Conservation (phyloP, 2,329 filamentous ascomycete genomes). For the Fusarium circinatum region DNA sequence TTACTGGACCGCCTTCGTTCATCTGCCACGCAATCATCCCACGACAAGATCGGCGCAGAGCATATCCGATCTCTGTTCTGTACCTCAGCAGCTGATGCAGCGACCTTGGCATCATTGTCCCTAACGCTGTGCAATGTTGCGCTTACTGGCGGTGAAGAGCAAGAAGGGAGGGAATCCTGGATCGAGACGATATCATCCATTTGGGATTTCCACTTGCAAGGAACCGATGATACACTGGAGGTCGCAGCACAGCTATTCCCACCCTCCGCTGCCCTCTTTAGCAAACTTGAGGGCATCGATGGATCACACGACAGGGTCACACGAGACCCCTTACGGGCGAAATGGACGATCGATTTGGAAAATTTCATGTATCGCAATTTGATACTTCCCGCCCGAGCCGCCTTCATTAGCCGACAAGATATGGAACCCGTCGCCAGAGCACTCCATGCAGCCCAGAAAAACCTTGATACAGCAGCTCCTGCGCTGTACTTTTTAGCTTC, state of each 20-base stretch:
- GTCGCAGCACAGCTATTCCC: constrained; percentile 60
- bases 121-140: constrained; percentile 57
- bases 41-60: constrained; percentile 64
- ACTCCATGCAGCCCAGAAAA: constrained; percentile 51
- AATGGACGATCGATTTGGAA: constrained; percentile 60
- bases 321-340: constrained; percentile 31
- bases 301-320: constrained; percentile 19
- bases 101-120: constrained; percentile 57
- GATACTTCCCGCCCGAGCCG: constrained; percentile 61
- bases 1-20: constrained; percentile 59
- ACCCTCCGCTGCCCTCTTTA: constrained; percentile 51
- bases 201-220: constrained; percentile 66
- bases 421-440: constrained; percentile 55
- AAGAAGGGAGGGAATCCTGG: constrained; percentile 58
- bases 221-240: constrained; percentile 57
- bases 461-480: constrained; percentile 52
- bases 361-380: constrained; percentile 62
- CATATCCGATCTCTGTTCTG: constrained; percentile 68
- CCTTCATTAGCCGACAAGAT: constrained; percentile 56
- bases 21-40: constrained; percentile 48
- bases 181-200: constrained; percentile 56
- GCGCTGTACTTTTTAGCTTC: constrained; percentile 58
- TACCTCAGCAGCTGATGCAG: constrained; percentile 58
- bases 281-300: constrained; percentile 51
- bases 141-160: constrained; percentile 47